These are phyloP conservation scores for Oryza brachyantha DNA, from an alignment of 176 grass and related monocot species.

Conservation along the genomic window DNA sequence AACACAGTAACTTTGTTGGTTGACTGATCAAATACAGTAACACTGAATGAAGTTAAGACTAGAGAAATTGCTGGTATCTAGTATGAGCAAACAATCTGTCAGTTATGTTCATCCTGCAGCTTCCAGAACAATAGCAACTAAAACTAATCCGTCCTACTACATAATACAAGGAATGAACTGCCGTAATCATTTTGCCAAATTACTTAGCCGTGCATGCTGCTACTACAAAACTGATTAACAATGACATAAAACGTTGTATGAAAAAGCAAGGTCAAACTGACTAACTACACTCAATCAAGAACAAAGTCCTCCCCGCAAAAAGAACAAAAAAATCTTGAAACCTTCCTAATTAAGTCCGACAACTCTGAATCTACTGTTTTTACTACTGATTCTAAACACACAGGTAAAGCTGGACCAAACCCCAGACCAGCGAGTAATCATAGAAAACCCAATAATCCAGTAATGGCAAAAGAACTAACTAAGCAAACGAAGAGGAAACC, in stretches of 20 bases:
- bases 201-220: background rate
- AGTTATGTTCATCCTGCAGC: background rate
- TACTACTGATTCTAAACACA: no score
- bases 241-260: background rate
- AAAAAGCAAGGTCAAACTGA: background rate
- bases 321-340: no score
- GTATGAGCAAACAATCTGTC: conserved; percentile 2
- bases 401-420: background rate
- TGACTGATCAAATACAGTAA: conserved; percentile 13
- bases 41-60: background rate
- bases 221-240: background rate
- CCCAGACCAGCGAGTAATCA: background rate
- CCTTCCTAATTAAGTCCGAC: no score
- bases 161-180: background rate
- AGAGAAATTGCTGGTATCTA: background rate
- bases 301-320: background rate
- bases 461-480: background rate
- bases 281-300: background rate
- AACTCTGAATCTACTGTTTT: background rate
- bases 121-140: background rate
- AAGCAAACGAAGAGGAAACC: background rate
- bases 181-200: background rate
- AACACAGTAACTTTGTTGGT: background rate
- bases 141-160: background rate
- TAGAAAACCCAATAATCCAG: background rate